Percentiles rank a stretch among this genome's conserved stretches.
Evolutionary conservation across 1,139 yeast species (phyloP).

Genomic region (Debaryomycetaceae sp.): DNA sequence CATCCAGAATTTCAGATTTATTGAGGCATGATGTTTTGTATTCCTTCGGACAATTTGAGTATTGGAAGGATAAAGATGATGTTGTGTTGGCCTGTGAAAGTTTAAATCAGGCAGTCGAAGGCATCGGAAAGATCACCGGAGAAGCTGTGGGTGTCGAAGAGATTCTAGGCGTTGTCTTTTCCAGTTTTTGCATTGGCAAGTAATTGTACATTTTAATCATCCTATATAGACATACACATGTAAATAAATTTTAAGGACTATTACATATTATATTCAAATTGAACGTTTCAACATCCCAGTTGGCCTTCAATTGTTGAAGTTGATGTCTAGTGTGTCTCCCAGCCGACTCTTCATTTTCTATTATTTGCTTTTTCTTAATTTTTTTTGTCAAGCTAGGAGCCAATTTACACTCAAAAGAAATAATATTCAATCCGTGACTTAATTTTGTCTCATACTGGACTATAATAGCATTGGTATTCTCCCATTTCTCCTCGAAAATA

Average conservation of each 20-base stretch:
- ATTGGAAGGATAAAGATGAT: slow-evolving; percentile 54
- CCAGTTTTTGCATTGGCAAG: slow-evolving; percentile 92
- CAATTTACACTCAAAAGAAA: slow-evolving; percentile 46
- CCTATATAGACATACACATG: slow-evolving; percentile 1
- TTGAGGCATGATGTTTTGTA: slow-evolving; percentile 67
- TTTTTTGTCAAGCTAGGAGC: slow-evolving; percentile 36
- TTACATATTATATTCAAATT: slow-evolving; percentile 30
- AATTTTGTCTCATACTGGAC: slow-evolving; percentile 49
- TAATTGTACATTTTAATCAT: slow-evolving; percentile 21
- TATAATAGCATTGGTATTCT: slow-evolving; percentile 18
- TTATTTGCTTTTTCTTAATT: slow-evolving; percentile 23
- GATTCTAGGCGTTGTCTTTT: slow-evolving; percentile 83
- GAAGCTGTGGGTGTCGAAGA: slow-evolving; percentile 88
- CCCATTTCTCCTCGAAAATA: slow-evolving; percentile 35
- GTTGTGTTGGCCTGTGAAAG: slow-evolving; percentile 82
- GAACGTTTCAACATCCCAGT: slow-evolving; percentile 47
- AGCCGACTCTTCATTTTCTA: slow-evolving; percentile 25
- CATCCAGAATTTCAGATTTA: slow-evolving; percentile 73
- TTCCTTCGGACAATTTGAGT: slow-evolving; percentile 62
- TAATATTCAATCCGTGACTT: slow-evolving; percentile 45
- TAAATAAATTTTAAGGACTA: slow-evolving; percentile 9
- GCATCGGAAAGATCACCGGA: slow-evolving; percentile 91
- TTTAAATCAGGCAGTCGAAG: slow-evolving; percentile 70
- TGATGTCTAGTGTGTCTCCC: slow-evolving; percentile 50
- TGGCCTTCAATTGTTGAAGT: slow-evolving; percentile 43